Base-by-base conservation (phyloP, 139 green algal genomes). In the Zygnema circumcarinatum region DNA sequence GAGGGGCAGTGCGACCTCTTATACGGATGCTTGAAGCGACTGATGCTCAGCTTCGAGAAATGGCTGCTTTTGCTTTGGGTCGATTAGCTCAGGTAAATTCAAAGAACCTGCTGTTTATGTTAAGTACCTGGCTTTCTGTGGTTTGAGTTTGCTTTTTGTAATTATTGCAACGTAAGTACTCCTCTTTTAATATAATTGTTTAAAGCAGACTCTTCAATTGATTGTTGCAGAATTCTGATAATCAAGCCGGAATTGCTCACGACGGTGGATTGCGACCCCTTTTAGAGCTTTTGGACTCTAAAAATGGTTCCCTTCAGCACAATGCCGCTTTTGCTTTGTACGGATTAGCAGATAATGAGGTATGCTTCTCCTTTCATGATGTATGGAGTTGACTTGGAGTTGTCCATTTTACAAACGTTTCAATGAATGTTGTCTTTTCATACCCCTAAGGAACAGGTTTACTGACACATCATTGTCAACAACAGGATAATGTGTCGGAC, bases 21-120 rank as follows among this genome's bases (percentile, higher is more conserved):
- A 95, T 99, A 40, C 87, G 85, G 31, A 99, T 99, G 97, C 94
- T 99, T 75, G 74, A 52, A 29, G 79, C 91, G 35, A 40, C 53
- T 0, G 96, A 98, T 89, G 75, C 78, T 1, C 94, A 95, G 85
- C 89, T 99, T 31, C 93, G 94, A 41, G 97, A 99, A 91, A 99
- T 99, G 97, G 96, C 97, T 2, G 96, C 97, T 0, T 99, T 99
- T 95, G 97, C 97, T 21, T 91, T 99, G 79, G 97, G 97, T 20
- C 92, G 97, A 31, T 91, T 98, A 1, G 97, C 96, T 35, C 86
- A 88, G 73, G 81, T 87, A 7, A 21, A 41, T 78, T 31, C 41
- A 78, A 41, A 41, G 36, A 72, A 29, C 25, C 29, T 25, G 25
- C 29, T 25, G 29, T 25, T 29, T 29, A 29, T 29, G 56, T 72